Evolutionary conservation across 306 rosid genomes (phyloP), one percentile per base, ranked within the genome.

Genomic region (Adenanthera pavonina): DNA sequence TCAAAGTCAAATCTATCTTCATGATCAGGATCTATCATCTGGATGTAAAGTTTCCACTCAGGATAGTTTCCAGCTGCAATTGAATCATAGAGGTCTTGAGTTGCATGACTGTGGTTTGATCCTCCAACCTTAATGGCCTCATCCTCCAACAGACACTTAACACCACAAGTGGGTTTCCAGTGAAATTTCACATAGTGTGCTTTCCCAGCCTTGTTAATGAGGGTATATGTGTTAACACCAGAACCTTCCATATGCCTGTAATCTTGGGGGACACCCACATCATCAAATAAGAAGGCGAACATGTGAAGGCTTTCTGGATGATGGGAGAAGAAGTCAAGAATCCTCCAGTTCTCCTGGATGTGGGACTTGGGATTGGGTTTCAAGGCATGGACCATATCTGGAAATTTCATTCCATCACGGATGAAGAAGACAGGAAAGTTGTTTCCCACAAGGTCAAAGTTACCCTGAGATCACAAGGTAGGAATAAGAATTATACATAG

Each of bases 1-100:
- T 61, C 68, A 61, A 61, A 61, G 68, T 61, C 68, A 61, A 61
- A 61, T 61, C 68, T 61, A 41, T 61, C 68, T 61, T 61, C 68
- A 33, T 61, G 68, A 33, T 61, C 68, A 13, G 68, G 68, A 61
- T 61, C 68, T 61, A 61, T 61, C 13, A 0, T 61, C 43, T 61
- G 68, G 68, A 61, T 61, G 68, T 11, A 61, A 41, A 61, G 68
- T 61, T 61, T 61, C 68, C 68, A 61, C 41, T 61, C 68, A 2
- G 68, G 68, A 61, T 61, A 61, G 68, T 61, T 61, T 61, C 68
- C 68, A 33, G 68, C 68, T 1, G 68, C 68, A 33, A 61, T 61
- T 61, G 68, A 61, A 34, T 61, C 68, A 61, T 61, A 61, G 33
- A 61, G 68, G 14, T 61, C 68, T 61, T 61, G 68, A 33, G 68